Evolutionary conservation across 371 early-diverging fungal species (phyloP).

Genomic region (Apophysomyces sp.): DNA sequence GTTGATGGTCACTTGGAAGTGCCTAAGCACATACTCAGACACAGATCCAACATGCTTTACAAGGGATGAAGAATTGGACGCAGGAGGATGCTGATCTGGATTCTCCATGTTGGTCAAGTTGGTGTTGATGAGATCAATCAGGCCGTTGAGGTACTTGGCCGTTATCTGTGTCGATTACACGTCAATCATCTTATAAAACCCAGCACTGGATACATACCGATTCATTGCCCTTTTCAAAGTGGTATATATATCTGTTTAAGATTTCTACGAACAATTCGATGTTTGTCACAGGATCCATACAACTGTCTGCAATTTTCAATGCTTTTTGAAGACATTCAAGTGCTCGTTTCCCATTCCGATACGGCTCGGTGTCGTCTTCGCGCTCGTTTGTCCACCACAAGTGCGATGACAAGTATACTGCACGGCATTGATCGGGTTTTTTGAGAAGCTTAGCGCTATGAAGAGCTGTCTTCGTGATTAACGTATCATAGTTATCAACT

Average conservation of each 20-base stretch:
- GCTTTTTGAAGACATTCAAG: conserved; percentile 88
- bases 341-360: conserved; percentile 79
- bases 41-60: conserved; percentile 53
- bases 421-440: conserved; percentile 91
- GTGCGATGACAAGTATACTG: conserved; percentile 74
- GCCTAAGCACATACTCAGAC: conserved; percentile 61
- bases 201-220: conserved; percentile 48
- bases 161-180: conserved; percentile 72
- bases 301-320: conserved; percentile 86
- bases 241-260: conserved; percentile 84
- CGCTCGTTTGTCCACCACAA: conserved; percentile 78
- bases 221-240: conserved; percentile 82
- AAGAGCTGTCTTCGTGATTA: conserved; percentile 82
- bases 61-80: conserved; percentile 53
- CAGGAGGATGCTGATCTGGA: conserved; percentile 49
- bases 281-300: conserved; percentile 81
- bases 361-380: conserved; percentile 35
- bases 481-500: conserved; percentile 86
- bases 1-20: conserved; percentile 63
- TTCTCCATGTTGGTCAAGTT: conserved; percentile 58
- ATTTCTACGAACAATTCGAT: conserved; percentile 91
- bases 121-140: conserved; percentile 80
- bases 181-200: not conserved
- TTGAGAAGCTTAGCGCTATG: conserved; percentile 85
- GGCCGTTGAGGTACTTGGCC: conserved; percentile 76